Base-by-base conservation (phyloP, 768 basidiomycete genomes). In the Trametes cinnabarina region DNA sequence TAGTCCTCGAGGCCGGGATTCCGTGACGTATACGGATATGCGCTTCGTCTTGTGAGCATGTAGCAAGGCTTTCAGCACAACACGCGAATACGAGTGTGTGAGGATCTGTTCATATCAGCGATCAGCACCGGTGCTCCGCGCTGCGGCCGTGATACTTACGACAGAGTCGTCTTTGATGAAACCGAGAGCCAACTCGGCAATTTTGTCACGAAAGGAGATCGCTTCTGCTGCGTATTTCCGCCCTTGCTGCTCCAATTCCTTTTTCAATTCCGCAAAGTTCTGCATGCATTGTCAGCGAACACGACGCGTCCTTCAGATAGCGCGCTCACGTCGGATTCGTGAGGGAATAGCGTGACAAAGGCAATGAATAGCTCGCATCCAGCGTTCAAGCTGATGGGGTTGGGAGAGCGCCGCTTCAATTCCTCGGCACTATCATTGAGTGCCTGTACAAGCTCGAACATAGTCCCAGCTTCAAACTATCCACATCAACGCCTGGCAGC, bases 91-190 rank as follows among this genome's bases (percentile, higher is more conserved):
- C 32, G 93, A 94, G 74, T 99, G 97, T 2, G 94, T 98, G 57
- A 99, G 82, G 69, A 99, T 94, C 92, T 98, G 70, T 58, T 25
- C 61, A 49, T 41, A 49, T 69, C 56, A 62, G 43, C 28, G 41
- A 60, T 52, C 17, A 55, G 46, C 60, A 46, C 53, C 60, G 30
- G 48, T 40, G 54, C 39, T 49, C 66, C 60, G 55, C 42, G 41
- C 42, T 30, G 28, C 34, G 49, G 62, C 63, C 57, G 60, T 50
- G 50, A 57, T 57, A 63, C 67, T 66, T 69, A 88, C 92, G 68
- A 93, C 90, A 8, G 91, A 93, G 71, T 92, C 94, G 68, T 99
- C 97, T 69, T 90, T 89, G 70, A 98, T 92, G 77, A 98, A 98
- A 44, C 87, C 87, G 47, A 93, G 82, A n/a, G 88, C 85, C 20